phyloP scores from a whole-genome alignment of 768 basidiomycete species.

The Cubamyces lactineus region DNA sequence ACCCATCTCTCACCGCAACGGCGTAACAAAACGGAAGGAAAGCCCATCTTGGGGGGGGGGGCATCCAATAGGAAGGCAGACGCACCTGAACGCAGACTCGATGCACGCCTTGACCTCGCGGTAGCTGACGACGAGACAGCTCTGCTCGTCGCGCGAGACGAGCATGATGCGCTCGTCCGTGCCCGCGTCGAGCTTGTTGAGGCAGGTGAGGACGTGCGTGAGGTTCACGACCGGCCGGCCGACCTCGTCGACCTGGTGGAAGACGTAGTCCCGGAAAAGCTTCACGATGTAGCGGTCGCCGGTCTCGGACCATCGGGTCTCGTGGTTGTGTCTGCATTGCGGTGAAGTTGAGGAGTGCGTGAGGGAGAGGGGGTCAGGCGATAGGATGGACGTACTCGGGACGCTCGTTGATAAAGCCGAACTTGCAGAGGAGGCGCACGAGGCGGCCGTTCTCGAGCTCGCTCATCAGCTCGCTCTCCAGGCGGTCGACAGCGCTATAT shows the following conservation, averaged over 20 bases:
- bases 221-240: slow-evolving; percentile 90
- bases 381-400: slow-evolving; percentile 75
- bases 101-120: slow-evolving; percentile 88
- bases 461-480: slow-evolving; percentile 82
- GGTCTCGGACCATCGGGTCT: slow-evolving; percentile 97
- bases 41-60: no score
- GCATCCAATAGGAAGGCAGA: slow-evolving; percentile 15
- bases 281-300: slow-evolving; percentile 98
- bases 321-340: slow-evolving; percentile 55
- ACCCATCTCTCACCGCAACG: not conserved
- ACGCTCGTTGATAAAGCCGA: slow-evolving; percentile 99
- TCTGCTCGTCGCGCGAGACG: slow-evolving; percentile 93
- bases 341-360: no score
- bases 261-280: slow-evolving; percentile 97
- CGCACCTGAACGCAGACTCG: slow-evolving; percentile 81
- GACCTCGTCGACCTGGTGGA: slow-evolving; percentile 93
- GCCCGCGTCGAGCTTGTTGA: slow-evolving; percentile 97
- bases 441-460: slow-evolving; percentile 95
- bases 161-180: slow-evolving; percentile 95
- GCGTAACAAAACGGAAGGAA: no score
- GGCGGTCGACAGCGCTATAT: slow-evolving; percentile 71
- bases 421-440: slow-evolving; percentile 87
- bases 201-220: slow-evolving; percentile 85
- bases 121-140: slow-evolving; percentile 91
- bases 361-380: not conserved